Conservation (phyloP, 2,329 filamentous ascomycete genomes). For the Aspergillus carbonarius region DNA sequence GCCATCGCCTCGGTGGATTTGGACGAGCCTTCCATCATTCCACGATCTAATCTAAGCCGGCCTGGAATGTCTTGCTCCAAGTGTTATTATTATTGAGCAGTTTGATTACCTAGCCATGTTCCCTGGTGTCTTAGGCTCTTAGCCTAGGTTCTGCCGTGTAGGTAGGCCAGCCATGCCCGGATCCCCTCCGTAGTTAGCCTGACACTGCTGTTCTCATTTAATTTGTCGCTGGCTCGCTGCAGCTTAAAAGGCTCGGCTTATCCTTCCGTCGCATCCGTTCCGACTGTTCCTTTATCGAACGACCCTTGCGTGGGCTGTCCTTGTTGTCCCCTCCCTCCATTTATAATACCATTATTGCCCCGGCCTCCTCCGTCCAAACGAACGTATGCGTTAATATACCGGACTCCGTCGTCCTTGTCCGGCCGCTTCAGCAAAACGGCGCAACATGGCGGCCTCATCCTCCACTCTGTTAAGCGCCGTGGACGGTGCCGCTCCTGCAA, state of each 20-base stretch:
- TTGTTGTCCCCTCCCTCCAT: neutral
- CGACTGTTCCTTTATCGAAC: neutral
- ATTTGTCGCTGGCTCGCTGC: neutral
- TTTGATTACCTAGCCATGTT: neutral
- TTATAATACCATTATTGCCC: neutral
- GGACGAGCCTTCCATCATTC: neutral
- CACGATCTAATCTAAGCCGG: neutral
- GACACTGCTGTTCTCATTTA: neutral
- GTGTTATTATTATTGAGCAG: neutral
- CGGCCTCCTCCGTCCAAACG: neutral
- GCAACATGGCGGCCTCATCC: conserved; percentile 20
- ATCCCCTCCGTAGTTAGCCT: neutral
- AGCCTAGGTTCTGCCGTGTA: neutral
- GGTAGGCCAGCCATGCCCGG: neutral
- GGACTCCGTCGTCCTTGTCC: conserved; percentile 11
- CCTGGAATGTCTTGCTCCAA: neutral
- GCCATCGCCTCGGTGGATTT: neutral
- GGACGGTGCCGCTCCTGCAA: conserved; percentile 12
- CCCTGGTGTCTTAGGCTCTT: neutral
- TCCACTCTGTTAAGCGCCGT: conserved; percentile 20
- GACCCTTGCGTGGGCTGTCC: conserved; percentile 2
- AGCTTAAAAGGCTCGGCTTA: neutral
- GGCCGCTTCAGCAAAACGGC: conserved; percentile 15
- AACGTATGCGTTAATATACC: conserved; percentile 20
- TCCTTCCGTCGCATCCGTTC: conserved; percentile 11